Conservation (phyloP, 106 monocot species). For the Apostasia ramifera region DNA sequence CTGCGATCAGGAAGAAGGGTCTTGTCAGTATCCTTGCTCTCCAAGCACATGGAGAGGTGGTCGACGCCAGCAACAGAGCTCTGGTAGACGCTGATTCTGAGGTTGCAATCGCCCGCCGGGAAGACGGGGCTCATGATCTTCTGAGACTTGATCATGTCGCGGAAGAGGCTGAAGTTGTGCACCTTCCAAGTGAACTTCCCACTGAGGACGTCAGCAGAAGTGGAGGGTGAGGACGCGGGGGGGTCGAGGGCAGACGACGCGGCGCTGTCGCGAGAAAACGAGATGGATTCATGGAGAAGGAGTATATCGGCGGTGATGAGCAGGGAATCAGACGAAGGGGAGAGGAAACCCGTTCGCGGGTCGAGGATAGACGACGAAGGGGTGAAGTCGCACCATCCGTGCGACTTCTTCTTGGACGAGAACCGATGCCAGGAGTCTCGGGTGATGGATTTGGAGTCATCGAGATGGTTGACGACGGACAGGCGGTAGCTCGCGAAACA, state of each 20-base stretch:
- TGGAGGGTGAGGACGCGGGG: constrained; percentile 9
- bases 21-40: constrained; percentile 90
- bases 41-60: constrained; percentile 84
- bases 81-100: constrained; percentile 90
- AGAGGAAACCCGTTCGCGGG: constrained; percentile 39
- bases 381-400: constrained; percentile 94
- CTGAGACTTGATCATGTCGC: constrained; percentile 87
- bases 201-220: constrained; percentile 24
- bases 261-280: constrained; percentile 32
- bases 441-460: constrained; percentile 51
- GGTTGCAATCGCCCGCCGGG: constrained; percentile 68
- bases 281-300: constrained; percentile 59
- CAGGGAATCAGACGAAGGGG: constrained; percentile 26
- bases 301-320: constrained; percentile 67
- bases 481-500: constrained; percentile 85
- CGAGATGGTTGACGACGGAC: constrained; percentile 42
- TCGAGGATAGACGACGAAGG: constrained; percentile 57
- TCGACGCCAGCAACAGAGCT: constrained; percentile 54
- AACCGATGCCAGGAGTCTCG: constrained; percentile 96
- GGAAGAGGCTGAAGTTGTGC: constrained; percentile 67
- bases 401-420: constrained; percentile 89
- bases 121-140: constrained; percentile 95
- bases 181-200: constrained; percentile 94
- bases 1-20: constrained; percentile 44
- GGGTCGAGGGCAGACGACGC: constrained; percentile 6